phyloP scores from a whole-genome alignment of 1,139 yeast genomes.

The Suhomyces guaymorum region DNA sequence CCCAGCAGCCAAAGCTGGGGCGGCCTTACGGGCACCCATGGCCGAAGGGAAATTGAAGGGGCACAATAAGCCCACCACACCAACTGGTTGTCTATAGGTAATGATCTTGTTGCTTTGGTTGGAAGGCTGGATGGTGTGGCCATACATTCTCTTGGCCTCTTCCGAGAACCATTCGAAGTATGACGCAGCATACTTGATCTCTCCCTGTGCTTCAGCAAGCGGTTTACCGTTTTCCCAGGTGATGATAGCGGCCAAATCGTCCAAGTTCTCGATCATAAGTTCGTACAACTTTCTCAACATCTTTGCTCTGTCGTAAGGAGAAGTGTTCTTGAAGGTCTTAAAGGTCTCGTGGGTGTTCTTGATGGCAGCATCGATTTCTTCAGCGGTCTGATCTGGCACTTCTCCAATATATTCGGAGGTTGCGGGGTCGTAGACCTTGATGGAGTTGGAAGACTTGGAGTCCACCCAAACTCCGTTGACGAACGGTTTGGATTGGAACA shows the following conservation, averaged over 20 bases:
- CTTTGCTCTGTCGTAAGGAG: slow-evolving; percentile 65
- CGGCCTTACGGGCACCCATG: slow-evolving; percentile 51
- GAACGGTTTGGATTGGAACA: slow-evolving; percentile 58
- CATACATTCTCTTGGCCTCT: slow-evolving; percentile 44
- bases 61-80: slow-evolving; percentile 50
- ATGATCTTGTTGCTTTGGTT: slow-evolving; percentile 40
- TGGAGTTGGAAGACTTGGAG: slow-evolving; percentile 52
- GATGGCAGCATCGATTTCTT: slow-evolving; percentile 61
- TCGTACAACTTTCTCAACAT: slow-evolving; percentile 55
- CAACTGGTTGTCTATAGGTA: slow-evolving; percentile 49
- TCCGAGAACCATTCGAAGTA: slow-evolving; percentile 50
- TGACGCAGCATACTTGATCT: slow-evolving; percentile 44
- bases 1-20: slow-evolving; percentile 52
- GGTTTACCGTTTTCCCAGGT: slow-evolving; percentile 50
- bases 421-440: slow-evolving; percentile 77
- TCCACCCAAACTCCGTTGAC: slow-evolving; percentile 73
- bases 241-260: slow-evolving; percentile 44
- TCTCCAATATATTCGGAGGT: slow-evolving; percentile 57
- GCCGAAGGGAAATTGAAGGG: slow-evolving; percentile 53
- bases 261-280: slow-evolving; percentile 42
- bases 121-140: slow-evolving; percentile 44
- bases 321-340: slow-evolving; percentile 53
- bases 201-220: slow-evolving; percentile 43
- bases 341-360: slow-evolving; percentile 63
- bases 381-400: slow-evolving; percentile 57